Base-by-base conservation (phyloP, 345 rosid species). In the Schrenkiella parvula region DNA sequence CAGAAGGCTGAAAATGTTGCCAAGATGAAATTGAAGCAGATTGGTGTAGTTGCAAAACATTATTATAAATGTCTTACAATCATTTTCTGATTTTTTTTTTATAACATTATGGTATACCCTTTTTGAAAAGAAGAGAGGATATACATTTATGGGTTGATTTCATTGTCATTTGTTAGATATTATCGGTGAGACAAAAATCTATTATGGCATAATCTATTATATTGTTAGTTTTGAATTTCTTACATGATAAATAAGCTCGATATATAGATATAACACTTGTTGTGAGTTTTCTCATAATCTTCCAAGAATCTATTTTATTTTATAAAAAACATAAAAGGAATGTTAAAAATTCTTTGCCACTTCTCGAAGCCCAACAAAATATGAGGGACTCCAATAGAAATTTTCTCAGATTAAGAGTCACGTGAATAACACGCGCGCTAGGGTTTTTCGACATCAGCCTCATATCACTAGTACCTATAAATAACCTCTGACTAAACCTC, bases 41-140 rank as follows among this genome's bases (percentile, higher is more conserved):
- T 68, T 60, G 43, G 58, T 52, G 17, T 75, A 42, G 74, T 18
- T 61, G 74, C 74, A 60, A 75, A 75, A 68, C 64, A 48, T 44
- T 76, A 46, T 63, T 69, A 76, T 66, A 69, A 62, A 22, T 44
- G 37, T 54, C 46, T 76, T 14, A n/a, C 59, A 4, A 9, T 76
- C 21, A 21, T 61, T 69, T 76, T 62, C 65, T 75, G 54, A 75
- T 25, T 68, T 38, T 57, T 46, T 35, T 65, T 19, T 9, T n/a
- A 14, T 26, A 42, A 7, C 32, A 15, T 67, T 51, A 5, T 74
- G 22, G 11, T 42, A 12, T 50, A 17, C 13, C 39, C 59, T 28
- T 60, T 28, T 47, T 37, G 31, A 37, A 32, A 66, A 39, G 15
- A 67, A 12, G 37, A 59, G 68, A 35, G 21, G 32, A 26, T 4